phyloP scores from a whole-genome alignment of 2,329 filamentous ascomycete genomes.

The Hansfordia pulvinata region DNA sequence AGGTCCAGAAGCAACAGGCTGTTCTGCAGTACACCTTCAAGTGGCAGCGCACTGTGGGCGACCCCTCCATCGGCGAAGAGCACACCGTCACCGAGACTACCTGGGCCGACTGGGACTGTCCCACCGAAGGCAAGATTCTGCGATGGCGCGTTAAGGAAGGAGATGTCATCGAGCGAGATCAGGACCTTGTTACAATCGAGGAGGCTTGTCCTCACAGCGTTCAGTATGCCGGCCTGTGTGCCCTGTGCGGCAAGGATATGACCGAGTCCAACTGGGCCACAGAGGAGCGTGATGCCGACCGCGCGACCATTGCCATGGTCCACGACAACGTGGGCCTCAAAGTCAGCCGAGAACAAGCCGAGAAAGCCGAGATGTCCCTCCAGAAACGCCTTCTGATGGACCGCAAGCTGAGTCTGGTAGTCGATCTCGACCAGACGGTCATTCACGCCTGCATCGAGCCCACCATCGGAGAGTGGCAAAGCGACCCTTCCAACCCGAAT shows the following conservation, averaged over 20 bases:
- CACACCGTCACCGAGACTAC: constrained; percentile 57
- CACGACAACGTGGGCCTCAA: constrained; percentile 82
- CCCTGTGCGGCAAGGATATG: constrained; percentile 91
- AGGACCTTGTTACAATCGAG: constrained; percentile 59
- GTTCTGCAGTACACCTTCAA: constrained; percentile 82
- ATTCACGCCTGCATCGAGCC: constrained; percentile 97
- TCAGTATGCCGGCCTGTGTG: constrained; percentile 84
- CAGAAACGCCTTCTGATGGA: constrained; percentile 70
- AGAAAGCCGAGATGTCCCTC: constrained; percentile 69
- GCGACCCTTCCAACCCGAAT: constrained; percentile 78
- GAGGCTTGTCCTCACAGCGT: constrained; percentile 86
- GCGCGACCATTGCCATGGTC: constrained; percentile 87
- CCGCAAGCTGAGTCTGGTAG: constrained; percentile 81
- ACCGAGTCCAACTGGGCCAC: constrained; percentile 78
- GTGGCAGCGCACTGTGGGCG: constrained; percentile 63
- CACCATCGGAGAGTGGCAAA: constrained; percentile 91
- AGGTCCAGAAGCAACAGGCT: constrained; percentile 60
- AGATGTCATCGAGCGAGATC: constrained; percentile 45
- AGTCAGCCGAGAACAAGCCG: constrained; percentile 72
- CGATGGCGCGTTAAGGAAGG: constrained; percentile 64
- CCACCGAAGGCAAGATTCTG: constrained; percentile 65
- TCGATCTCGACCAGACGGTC: constrained; percentile 95
- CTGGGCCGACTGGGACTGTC: constrained; percentile 66
- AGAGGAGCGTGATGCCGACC: constrained; percentile 63
- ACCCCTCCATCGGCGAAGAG: constrained; percentile 44